Conservation (phyloP, 2,329 filamentous ascomycete species). For the Trichothecium sympodiale region DNA sequence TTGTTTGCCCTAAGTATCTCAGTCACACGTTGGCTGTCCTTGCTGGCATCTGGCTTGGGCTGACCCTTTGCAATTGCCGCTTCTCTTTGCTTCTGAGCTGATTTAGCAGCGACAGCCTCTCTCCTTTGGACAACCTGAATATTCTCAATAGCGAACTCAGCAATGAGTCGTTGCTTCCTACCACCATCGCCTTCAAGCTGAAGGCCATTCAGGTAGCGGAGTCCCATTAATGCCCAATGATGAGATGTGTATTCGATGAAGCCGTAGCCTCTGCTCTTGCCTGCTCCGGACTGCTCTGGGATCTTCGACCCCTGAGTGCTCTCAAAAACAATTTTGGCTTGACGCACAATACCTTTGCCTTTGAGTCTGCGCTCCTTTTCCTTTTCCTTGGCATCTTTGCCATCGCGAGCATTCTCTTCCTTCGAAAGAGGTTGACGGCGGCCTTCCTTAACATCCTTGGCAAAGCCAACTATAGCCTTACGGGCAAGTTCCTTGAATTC, state of each 20-base stretch:
- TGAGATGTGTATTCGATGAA: slow-evolving; percentile 96
- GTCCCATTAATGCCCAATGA: slow-evolving; percentile 85
- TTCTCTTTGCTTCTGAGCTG: slow-evolving; percentile 11
- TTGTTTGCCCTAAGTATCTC: slow-evolving; percentile 17
- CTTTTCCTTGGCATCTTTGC: slow-evolving; percentile 67
- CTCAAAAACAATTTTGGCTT: slow-evolving; percentile 94
- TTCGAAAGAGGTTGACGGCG: slow-evolving; percentile 70
- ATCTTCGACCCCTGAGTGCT: slow-evolving; percentile 77
- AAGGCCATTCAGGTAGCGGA: slow-evolving; percentile 85
- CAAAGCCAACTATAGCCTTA: slow-evolving; percentile 89
- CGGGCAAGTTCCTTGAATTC: slow-evolving; percentile 84
- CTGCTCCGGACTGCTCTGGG: slow-evolving; percentile 62
- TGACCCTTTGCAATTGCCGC: not conserved
- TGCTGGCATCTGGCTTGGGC: slow-evolving; percentile 9
- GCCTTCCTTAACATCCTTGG: slow-evolving; percentile 74
- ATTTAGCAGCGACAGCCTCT: slow-evolving; percentile 23
- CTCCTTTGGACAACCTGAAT: slow-evolving; percentile 85
- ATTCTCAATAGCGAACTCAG: slow-evolving; percentile 97
- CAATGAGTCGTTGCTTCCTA: slow-evolving; percentile 80
- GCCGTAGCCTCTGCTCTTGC: slow-evolving; percentile 83
- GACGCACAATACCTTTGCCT: slow-evolving; percentile 76
- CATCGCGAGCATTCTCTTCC: slow-evolving; percentile 74
- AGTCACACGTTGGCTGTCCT: slow-evolving; percentile 8
- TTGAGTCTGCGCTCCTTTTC: slow-evolving; percentile 71
- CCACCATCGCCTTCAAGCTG: slow-evolving; percentile 50